Evolutionary conservation across 441 rosid species (phyloP), one percentile per base, ranked within the genome.

Genomic region (Populus tomentosa): DNA sequence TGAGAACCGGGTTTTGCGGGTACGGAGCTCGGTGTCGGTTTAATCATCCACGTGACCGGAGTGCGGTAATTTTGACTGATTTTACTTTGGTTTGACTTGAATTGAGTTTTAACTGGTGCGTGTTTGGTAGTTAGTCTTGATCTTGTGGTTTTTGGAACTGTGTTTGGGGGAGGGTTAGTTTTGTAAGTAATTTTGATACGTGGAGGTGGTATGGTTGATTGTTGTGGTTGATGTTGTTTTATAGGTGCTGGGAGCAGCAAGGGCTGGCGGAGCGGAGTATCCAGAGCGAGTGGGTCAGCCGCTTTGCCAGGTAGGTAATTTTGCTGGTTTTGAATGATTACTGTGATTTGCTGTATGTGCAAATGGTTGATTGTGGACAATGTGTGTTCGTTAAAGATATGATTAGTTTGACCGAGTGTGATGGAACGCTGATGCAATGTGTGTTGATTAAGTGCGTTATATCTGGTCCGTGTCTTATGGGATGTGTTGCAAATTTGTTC

Each of bases 1-100:
- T 95, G 98, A 90, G 98, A 68, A 93, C 98, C n/a, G 98, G 98
- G 67, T 78, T 80, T 76, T 95, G 98, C 80, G 96, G 92, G 18
- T 95, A 85, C 24, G 92, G 94, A 70, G 76, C 68, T 67, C 84
- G 98, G 86, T 95, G 98, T 86, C 97, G 98, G 66, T 93, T 86
- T 87, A 93, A 95, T 78, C 98, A 95, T 78, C 98, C 98, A 81
- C 93, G 85, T 21, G 86, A 95, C 84, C 98, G 98, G 53, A 94
- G 97, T 6, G 84, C 89, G 88, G 98, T 95, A 89, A 79, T 32
- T 61, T 24, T 46, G 20, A 66, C 62, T 70, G 21, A 67, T 68
- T 11, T 18, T 36, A 67, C 53, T 30, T 72, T 59, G 9, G 21
- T 79, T 65, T 65, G 26, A 21, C 9, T 79, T 67, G 59, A 40